Base-by-base conservation (phyloP, 2,329 filamentous ascomycete species). In the Botryotinia narcissicola region DNA sequence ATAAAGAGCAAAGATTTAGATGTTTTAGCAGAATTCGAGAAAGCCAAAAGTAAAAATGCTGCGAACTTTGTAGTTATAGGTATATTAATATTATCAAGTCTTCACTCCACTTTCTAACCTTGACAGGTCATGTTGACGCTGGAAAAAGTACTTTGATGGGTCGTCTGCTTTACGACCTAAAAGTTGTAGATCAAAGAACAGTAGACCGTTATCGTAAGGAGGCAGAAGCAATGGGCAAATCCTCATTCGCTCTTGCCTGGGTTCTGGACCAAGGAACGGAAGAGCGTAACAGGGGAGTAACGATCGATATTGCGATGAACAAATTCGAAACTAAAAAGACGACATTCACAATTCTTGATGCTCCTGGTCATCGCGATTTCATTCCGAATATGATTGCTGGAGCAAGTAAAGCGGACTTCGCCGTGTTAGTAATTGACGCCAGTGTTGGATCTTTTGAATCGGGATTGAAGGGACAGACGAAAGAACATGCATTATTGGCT, bases 331-430 rank as follows among this genome's bases (percentile, higher is more conserved):
- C 97, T 0, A 90, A 93, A 1, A 92, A 88, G 70, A 96, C 94
- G 0, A 88, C 88, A 18, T 98, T 98, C 80, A 98, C 96, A 1
- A 97, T 99, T 63, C 87, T 99, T 7, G 96, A 99, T 81, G 95
- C 96, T 0, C 96, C 96, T 0, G 96, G 96, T 0, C 96, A 99
- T 82, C 89, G 91, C 75, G 96, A 99, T 81, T 99, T 98, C 80
- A 94, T 99, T 32, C 96, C 96, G 0, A 99, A 98, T 82, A 99
- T 99, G 96, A 98, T 99, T 81, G 95, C 95, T 3, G 96, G 96
- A 22, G 94, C 95, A 5, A 96, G 93, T 74, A 95, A 98, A 83
- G 97, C 96, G 16, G 96, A 99, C 81, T 96, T 98, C 82, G 96
- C 95, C 0, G 92, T 99, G 0, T 85, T 99, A 4, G 96, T 99